Conservation (phyloP, 495 filamentous ascomycete genomes). For the Hyaloscypha variabilis region DNA sequence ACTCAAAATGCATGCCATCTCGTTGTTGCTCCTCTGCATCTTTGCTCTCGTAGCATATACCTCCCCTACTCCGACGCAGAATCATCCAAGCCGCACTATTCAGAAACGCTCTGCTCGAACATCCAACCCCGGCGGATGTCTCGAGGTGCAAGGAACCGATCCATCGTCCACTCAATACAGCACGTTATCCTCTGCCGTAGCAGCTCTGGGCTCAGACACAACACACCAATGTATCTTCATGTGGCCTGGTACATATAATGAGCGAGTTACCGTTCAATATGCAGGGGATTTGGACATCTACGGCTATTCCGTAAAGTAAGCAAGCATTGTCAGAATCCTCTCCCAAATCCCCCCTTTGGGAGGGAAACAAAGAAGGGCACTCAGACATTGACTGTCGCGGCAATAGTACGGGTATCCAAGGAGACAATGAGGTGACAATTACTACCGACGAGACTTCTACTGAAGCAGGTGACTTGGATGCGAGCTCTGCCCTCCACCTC, state of each 20-base stretch:
- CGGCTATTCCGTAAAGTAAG: conserved; percentile 49
- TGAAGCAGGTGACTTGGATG: conserved; percentile 38
- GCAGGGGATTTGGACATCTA: conserved; percentile 36
- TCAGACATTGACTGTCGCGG: not conserved
- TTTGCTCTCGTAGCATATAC: too few relatives aligned
- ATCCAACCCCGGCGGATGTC: conserved; percentile 17
- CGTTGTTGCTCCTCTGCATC: too few relatives aligned
- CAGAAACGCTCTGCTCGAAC: conserved; percentile 16
- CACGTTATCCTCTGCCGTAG: conserved; percentile 4
- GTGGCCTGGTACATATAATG: conserved; percentile 39
- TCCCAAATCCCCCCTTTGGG: not conserved
- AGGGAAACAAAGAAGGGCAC: too few relatives aligned
- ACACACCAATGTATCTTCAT: conserved; percentile 31
- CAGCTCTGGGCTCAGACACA: conserved; percentile 26
- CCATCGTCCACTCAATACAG: conserved; percentile 14
- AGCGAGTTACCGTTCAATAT: conserved; percentile 38
- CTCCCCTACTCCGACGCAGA: too few relatives aligned
- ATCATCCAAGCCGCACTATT: not conserved
- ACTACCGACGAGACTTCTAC: not conserved
- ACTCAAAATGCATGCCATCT: too few relatives aligned
- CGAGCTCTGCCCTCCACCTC: conserved; percentile 41
- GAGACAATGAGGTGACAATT: conserved; percentile 20
- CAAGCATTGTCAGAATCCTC: not conserved
- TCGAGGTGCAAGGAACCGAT: conserved; percentile 18
- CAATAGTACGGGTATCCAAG: conserved; percentile 31